Base-by-base conservation (phyloP, 768 basidiomycete species). In the Psilocybe cubensis region DNA sequence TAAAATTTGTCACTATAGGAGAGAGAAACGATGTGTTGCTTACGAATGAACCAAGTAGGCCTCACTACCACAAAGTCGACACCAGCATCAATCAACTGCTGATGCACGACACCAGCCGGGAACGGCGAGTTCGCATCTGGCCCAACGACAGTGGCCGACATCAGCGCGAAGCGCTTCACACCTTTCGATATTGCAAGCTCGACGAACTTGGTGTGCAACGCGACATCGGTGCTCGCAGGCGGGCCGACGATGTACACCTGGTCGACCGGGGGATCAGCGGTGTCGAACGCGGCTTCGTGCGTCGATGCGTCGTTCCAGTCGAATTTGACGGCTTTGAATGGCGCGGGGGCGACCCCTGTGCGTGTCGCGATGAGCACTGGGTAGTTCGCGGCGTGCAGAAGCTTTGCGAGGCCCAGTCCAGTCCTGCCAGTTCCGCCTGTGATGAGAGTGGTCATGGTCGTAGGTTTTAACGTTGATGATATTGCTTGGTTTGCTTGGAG, bases 341-440 rank as follows among this genome's bases (percentile, higher is more conserved):
- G 70, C 6, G 52, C 54, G 3, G 68, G 68, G 10, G 67, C 66
- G 4, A 50, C 45, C 9, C 65, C 66, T 18, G 59, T 61, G 24
- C 72, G 70, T 12, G 58, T 61, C 1, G 74, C 59, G 24, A 73
- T 46, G 21, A 74, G 40, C 4, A 71, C 52, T 3, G 64, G 57
- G 27, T 66, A 53, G 9, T 57, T 60, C 3, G 67, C 67, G 1
- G 50, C 41, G 6, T 66, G 42, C 1, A 74, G 58, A 6, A 68
- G 62, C 0, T 60, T 59, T 10, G 71, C 69, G 9, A 72, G 60
- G 23, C 52, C 60, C 14, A 57, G 47, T 5, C 67, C 66, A 9
- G 72, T 68, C 33, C 67, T 69, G 25, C 72, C 74, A 9, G 69
- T 73, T 11, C 70, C 72, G 18, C 72, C 72, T 46, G 57, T 69